Evolutionary conservation across 768 basidiomycete genomes (phyloP), one percentile per base, ranked within the genome.

Genomic region (Lyophyllum semitale): DNA sequence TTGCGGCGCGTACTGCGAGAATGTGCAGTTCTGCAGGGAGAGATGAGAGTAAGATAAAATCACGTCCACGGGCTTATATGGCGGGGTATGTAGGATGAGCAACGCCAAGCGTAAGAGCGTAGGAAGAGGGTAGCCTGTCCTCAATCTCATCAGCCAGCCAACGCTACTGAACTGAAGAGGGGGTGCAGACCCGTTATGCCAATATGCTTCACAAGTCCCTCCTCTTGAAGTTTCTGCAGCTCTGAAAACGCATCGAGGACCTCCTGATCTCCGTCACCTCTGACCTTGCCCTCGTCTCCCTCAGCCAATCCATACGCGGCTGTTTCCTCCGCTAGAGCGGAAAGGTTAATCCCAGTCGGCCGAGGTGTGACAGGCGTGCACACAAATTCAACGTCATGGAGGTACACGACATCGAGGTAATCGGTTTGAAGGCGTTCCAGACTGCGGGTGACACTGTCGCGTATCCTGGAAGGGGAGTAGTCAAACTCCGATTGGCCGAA

Each of bases 351-450:
- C 3, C 89, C 90, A 17, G 73, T 77, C 25, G 66, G 65, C 42
- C 73, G 73, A 1, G 86, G 80, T 26, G 73, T 63, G 38, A 86
- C 73, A 33, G 72, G 67, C 2, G 83, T 78, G 37, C 80, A 80
- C 12, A 94, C 81, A 59, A 85, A 91, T 73, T 95, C 93, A 45
- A 90, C 81, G 66, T 95, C 93, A 64, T 95, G 93, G 27, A 93
- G 71, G 65, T 89, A 93, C 0, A 93, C 89, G 0, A 77, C 74
- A 60, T 95, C 93, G 32, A 95, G 77, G 65, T 94, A 93, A 54
- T 77, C 70, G 11, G 93, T 94, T 48, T 87, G 81, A 53, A 95
- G 64, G 20, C 91, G 83, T 40, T 76, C 70, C 29, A 93, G 73
- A 62, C 89, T 91, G 54, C 82, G 82, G 45, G 76, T 68, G 17